phyloP scores from a whole-genome alignment of 176 grass and related monocot species.

The Bromus sterilis region DNA sequence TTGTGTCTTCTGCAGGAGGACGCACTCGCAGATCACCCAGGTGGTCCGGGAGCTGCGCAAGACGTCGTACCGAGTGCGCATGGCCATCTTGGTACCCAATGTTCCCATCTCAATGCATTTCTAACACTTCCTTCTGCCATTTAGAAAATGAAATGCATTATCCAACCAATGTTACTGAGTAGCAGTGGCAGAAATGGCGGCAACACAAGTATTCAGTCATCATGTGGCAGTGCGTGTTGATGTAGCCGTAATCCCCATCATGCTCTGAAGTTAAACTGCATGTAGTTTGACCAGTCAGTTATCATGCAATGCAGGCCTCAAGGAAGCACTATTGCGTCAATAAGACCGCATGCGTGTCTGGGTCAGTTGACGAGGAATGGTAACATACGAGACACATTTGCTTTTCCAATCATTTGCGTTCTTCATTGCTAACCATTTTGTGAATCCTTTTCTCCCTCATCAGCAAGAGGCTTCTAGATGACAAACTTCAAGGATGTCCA shows the following conservation, averaged over 20 bases:
- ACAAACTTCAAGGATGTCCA: constrained; percentile 56
- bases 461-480: constrained; percentile 72
- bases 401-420: neutral
- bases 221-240: neutral
- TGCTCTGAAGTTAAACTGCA: neutral
- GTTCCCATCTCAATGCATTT: neutral
- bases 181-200: neutral
- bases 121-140: neutral
- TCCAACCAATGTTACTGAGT: neutral
- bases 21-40: constrained; percentile 95
- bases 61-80: constrained; percentile 76
- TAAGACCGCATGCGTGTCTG: constrained; percentile 44
- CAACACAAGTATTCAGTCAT: neutral
- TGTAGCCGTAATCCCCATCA: neutral
- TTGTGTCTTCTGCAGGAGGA: constrained; percentile 67
- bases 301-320: constrained; percentile 55
- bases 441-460: neutral
- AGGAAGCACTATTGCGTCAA: constrained; percentile 93
- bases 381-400: constrained; percentile 22
- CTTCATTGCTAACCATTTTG: constrained; percentile 3
- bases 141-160: neutral
- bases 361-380: constrained; percentile 73
- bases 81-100: constrained; percentile 71
- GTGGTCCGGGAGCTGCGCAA: constrained; percentile 94
- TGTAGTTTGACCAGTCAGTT: neutral